Conservation (phyloP, 2,329 filamentous ascomycete species). For the Colletotrichum sp. region DNA sequence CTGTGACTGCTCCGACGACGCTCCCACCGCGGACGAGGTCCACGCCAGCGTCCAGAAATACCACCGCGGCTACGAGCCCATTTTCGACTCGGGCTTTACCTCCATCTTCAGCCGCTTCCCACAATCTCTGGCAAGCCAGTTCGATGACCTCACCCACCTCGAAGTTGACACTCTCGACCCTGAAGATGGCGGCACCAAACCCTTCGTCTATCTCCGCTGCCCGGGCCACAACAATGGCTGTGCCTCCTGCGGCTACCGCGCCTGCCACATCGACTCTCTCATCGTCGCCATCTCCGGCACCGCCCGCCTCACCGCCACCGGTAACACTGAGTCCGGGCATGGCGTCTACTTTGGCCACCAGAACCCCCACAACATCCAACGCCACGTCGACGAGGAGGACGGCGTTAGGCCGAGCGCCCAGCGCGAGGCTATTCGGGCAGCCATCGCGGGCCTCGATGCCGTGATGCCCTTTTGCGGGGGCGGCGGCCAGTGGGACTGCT, state of each 20-base stretch:
- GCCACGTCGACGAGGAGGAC: neutral
- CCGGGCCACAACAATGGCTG: neutral
- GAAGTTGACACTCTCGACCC: neutral
- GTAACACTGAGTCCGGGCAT: neutral
- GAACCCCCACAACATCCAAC: neutral
- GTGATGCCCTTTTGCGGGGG: neutral
- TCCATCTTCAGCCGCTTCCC: neutral
- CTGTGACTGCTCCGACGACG: neutral
- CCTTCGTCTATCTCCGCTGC: neutral
- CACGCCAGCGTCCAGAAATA: neutral
- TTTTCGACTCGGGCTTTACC: neutral
- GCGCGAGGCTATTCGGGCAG: neutral
- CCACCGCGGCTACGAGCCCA: neutral
- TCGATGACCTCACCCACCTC: neutral
- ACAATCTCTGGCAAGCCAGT: neutral
- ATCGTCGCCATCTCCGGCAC: neutral
- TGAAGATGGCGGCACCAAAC: neutral
- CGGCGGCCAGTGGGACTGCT: neutral
- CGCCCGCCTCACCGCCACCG: neutral
- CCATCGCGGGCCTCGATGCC: neutral
- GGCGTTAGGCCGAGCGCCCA: neutral
- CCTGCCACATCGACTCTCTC: neutral
- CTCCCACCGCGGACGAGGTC: neutral
- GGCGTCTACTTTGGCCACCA: neutral
- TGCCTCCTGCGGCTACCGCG: neutral